Conservation (phyloP, 1,284 basidiomycete species). For the Heterobasidion parviporum region DNA sequence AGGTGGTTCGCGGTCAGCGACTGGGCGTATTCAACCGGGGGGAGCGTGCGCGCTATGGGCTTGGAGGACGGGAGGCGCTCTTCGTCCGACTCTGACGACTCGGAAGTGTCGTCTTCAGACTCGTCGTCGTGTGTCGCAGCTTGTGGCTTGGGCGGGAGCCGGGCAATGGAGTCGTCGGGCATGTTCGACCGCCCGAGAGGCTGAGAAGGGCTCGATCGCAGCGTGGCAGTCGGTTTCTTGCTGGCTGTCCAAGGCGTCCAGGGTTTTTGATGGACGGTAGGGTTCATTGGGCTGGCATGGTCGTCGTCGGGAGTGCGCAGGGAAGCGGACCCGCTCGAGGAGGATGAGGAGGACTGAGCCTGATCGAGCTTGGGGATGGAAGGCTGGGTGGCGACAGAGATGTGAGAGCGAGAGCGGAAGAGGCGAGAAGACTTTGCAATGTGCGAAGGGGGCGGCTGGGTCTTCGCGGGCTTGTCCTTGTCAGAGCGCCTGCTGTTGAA, state of each 20-base stretch:
- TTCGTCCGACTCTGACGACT: conserved; percentile 10
- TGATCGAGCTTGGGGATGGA: conserved; percentile 15
- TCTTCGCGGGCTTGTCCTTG: conserved; percentile 20
- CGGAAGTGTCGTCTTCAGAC: conserved; percentile 13
- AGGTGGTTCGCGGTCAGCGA: conserved; percentile 23
- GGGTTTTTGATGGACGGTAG: conserved; percentile 17
- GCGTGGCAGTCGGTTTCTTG: conserved; percentile 23
- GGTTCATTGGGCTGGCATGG: conserved; percentile 27
- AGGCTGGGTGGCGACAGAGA: conserved; percentile 13
- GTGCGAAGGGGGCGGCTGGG: conserved; percentile 19
- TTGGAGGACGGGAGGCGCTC: conserved; percentile 6
- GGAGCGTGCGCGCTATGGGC: conserved; percentile 6
- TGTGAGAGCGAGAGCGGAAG: conserved; percentile 22
- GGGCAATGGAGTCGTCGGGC: conserved; percentile 12
- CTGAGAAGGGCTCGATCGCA: conserved; percentile 7
- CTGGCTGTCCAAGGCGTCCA: conserved; percentile 45
- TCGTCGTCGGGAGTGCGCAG: conserved; percentile 58
- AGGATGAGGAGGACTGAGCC: conserved; percentile 42
- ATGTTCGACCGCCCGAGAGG: conserved; percentile 3
- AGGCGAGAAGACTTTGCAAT: conserved; percentile 18
- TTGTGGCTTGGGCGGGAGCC: conserved; percentile 14
- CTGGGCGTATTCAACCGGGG: conserved; percentile 19
- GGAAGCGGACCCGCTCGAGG: conserved; percentile 51
- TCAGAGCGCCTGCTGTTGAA: conserved; percentile 45
- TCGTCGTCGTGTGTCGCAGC: conserved; percentile 8